Base-by-base conservation (phyloP, 2,329 filamentous ascomycete genomes). In the Helicocarpus griseus region DNA sequence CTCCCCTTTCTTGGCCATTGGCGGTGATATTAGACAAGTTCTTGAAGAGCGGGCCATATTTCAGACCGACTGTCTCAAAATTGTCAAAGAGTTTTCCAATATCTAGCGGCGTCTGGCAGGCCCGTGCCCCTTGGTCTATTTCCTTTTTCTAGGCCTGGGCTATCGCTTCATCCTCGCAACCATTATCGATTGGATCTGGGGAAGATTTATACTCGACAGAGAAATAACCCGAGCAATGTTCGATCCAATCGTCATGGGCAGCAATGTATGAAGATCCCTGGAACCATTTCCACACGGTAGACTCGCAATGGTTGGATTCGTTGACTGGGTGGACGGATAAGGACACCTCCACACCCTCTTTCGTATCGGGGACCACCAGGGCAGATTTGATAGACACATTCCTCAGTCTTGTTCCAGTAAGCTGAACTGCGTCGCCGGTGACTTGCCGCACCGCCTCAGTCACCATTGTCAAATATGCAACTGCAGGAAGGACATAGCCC, bases 201-300 rank as follows among this genome's bases (percentile, higher is more conserved):
- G 53, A 52, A 6, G 49, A 44, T n/a, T 52, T 40, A 22, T 54
- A 52, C 29, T 68, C 62, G 5, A 62, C 52, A 5, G 56, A 51
- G 19, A 69, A 60, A 29, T 62, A 57, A 1, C 66, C 68, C 35
- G 56, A 58, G 52, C 66, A 68, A 52, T 70, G 64, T 41, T 69
- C 63, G 24, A 60, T 62, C 67, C 66, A 69, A 11, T 61, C 54
- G 19, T 63, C 57, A 8, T 57, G 59, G 8, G 54, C 56, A 4
- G 55, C 49, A 47, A 63, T 61, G 51, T 64, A 66, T 1, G 65
- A 68, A 48, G 55, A 59, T 19, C 67, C 59, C 4, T 58, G 54
- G 49, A 68, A 68, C n/a, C 57, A 58, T 6, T 55, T 60, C 64
- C 63, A 66, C 1, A 49, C 39, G 17, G 53, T 56, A 6, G 58